Conservation (phyloP, 306 rosid genomes). For the Fragaria iinumae region DNA sequence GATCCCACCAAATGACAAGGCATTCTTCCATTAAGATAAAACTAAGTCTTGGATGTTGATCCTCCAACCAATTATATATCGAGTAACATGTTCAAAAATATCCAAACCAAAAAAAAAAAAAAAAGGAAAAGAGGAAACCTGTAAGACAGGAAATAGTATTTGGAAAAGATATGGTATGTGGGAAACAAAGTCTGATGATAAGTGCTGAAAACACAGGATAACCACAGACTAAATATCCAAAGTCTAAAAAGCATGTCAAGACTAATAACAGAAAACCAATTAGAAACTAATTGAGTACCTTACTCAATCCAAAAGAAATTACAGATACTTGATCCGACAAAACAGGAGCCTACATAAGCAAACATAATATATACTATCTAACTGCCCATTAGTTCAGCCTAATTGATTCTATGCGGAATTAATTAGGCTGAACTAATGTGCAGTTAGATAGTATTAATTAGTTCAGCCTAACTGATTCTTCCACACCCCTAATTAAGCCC, state of each 20-base stretch:
- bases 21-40: background rate
- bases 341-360: background rate
- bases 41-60: background rate
- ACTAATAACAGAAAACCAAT: too few species aligned
- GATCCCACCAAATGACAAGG: background rate
- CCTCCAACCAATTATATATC: background rate
- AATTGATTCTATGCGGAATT: too few species aligned
- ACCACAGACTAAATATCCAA: background rate
- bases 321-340: background rate
- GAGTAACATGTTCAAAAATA: too few species aligned
- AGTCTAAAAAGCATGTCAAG: background rate
- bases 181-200: background rate
- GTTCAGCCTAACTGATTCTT: background rate
- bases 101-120: background rate
- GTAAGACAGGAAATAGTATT: background rate
- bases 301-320: background rate
- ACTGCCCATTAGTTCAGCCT: background rate
- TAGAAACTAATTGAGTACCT: too few species aligned
- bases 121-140: background rate
- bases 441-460: too few species aligned
- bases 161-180: background rate
- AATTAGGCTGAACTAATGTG: too few species aligned
- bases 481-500: background rate
- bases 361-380: background rate
- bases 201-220: background rate